Evolutionary conservation across 768 basidiomycete genomes (phyloP).

Genomic region (Pisolithus microcarpus): DNA sequence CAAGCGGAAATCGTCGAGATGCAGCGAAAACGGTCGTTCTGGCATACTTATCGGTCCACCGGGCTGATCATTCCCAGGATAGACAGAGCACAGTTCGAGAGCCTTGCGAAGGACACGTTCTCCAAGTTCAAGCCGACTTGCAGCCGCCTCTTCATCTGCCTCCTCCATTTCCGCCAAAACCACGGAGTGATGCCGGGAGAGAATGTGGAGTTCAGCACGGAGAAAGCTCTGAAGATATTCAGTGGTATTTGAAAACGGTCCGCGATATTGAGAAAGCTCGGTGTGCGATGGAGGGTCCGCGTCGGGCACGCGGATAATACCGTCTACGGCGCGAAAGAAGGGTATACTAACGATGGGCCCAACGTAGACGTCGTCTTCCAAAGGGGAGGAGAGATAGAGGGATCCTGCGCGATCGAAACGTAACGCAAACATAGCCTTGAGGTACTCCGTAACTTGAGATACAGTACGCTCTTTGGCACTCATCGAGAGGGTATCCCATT

Average conservation of each 20-base stretch:
- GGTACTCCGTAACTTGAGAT: not conserved
- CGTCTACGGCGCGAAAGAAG: too few relatives aligned
- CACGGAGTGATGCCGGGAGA: not conserved
- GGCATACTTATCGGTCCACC: not conserved
- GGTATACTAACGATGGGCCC: not conserved
- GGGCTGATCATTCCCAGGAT: not conserved
- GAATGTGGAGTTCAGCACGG: not conserved
- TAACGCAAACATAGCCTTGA: not conserved
- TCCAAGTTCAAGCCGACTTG: slow-evolving; percentile 3
- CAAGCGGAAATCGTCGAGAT: slow-evolving; percentile 1
- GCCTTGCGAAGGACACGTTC: slow-evolving; percentile 1
- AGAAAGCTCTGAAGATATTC: not conserved
- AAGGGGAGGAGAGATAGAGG: not conserved
- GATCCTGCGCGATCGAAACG: not conserved
- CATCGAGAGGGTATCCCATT: not conserved
- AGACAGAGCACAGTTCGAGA: not conserved
- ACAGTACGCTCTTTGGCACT: not conserved
- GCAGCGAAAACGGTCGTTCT: not conserved
- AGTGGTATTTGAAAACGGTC: not conserved
- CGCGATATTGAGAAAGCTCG: not conserved
- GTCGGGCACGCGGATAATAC: too few relatives aligned
- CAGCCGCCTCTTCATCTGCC: not conserved
- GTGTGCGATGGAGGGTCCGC: too few relatives aligned
- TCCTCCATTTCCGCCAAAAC: too few relatives aligned
- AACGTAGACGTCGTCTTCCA: not conserved